Conservation (phyloP, 2,329 filamentous ascomycete genomes). For the Botrytis aclada region DNA sequence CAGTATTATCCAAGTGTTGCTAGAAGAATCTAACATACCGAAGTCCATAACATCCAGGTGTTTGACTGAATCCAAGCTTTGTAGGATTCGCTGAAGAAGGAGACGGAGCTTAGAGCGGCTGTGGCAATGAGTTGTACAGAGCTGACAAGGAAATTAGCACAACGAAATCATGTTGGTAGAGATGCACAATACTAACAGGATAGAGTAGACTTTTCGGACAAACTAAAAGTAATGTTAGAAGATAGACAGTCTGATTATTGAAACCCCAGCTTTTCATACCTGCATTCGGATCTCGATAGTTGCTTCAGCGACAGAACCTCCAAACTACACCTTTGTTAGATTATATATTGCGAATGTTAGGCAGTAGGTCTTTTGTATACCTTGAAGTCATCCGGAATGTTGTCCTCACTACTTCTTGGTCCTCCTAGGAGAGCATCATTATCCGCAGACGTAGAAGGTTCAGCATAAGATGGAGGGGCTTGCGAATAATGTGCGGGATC, state of each 20-base stretch:
- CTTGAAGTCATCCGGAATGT: constrained; percentile 97
- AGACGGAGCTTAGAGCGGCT: constrained; percentile 73
- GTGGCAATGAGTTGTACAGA: constrained; percentile 92
- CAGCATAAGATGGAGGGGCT: constrained; percentile 79
- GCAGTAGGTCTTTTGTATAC: constrained; percentile 42
- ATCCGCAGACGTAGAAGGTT: constrained; percentile 52
- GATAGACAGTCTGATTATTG: not conserved
- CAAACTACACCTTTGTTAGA: constrained; percentile 59
- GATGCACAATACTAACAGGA: constrained; percentile 56
- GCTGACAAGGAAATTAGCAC: constrained; percentile 37
- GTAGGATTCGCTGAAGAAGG: constrained; percentile 79
- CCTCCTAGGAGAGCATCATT: constrained; percentile 56
- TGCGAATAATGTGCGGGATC: constrained; percentile 63
- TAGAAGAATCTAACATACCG: constrained; percentile 48
- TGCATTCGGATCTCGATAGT: constrained; percentile 87
- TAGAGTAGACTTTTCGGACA: constrained; percentile 95
- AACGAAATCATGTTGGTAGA: not conserved
- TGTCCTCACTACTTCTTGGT: constrained; percentile 79
- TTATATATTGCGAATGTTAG: not conserved
- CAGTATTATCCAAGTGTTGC: not conserved
- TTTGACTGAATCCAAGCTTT: constrained; percentile 83
- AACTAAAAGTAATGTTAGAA: constrained; percentile 58
- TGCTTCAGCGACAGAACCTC: constrained; percentile 87
- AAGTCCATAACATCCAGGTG: constrained; percentile 79
- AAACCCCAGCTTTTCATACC: constrained; percentile 5